These are phyloP conservation scores for Phaffomyces opuntiae DNA, from an alignment of 805 yeast species.

Conservation along the genomic window DNA sequence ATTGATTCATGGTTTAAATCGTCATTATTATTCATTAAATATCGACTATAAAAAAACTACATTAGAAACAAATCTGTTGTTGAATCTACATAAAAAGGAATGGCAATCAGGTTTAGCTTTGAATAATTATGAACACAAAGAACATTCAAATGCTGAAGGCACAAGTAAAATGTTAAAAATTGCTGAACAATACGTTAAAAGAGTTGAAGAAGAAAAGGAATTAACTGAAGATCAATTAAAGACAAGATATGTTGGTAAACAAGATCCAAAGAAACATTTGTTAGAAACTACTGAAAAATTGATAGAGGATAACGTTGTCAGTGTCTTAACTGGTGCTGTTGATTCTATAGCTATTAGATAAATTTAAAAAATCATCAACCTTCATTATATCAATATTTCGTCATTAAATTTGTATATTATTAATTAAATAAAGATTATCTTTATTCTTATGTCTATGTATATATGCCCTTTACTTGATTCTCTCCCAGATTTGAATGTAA, in stretches of 20 bases:
- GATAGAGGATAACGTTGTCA: constrained; percentile 85
- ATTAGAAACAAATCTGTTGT: constrained; percentile 86
- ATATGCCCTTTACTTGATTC: constrained; percentile 7
- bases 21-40: constrained; percentile 92
- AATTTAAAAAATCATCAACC: not conserved
- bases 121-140: constrained; percentile 70
- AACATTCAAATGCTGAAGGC: constrained; percentile 64
- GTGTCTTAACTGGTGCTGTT: constrained; percentile 82
- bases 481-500: constrained; percentile 64
- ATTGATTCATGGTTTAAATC: constrained; percentile 90
- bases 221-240: constrained; percentile 81
- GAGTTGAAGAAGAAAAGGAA: constrained; percentile 90
- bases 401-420: not conserved
- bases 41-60: constrained; percentile 92
- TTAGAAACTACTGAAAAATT: constrained; percentile 79
- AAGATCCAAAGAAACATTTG: constrained; percentile 97
- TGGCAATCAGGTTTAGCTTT: constrained; percentile 92
- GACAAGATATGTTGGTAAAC: constrained; percentile 96
- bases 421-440: not conserved
- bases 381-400: not conserved
- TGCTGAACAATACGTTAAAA: constrained; percentile 80
- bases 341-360: constrained; percentile 84
- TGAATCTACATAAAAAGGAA: constrained; percentile 87
- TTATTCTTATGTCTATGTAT: not conserved
- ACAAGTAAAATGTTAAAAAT: constrained; percentile 79